A percentile compares a stretch with the other conserved stretches of the same genome.
Conservation (phyloP, 257 asterid genomes). For the Nicotiana noctiflora region DNA sequence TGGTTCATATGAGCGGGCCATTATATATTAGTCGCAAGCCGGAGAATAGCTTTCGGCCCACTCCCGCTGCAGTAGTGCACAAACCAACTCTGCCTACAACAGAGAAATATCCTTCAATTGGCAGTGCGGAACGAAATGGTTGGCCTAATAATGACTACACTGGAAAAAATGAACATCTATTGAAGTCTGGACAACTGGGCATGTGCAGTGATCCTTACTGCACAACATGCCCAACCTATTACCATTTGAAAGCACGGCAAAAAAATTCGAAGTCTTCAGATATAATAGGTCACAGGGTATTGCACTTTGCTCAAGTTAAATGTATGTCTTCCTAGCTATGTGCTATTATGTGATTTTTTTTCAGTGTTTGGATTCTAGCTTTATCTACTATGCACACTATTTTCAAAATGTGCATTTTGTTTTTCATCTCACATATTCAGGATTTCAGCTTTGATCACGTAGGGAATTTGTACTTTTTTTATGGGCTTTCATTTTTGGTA, state of each 20-base stretch:
- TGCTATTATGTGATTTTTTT: conserved; percentile 1
- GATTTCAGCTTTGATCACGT: background rate
- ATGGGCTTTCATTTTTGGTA: background rate
- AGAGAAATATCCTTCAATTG: conserved; percentile 50
- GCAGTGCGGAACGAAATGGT: conserved; percentile 23
- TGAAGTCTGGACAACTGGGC: conserved; percentile 86
- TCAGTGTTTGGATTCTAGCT: background rate
- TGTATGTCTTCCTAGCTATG: background rate
- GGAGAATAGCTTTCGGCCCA: conserved; percentile 38
- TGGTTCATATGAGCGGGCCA: conserved; percentile 63
- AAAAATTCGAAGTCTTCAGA: conserved; percentile 45
- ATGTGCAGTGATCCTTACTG: conserved; percentile 93
- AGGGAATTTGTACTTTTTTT: background rate
- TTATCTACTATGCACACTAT: background rate
- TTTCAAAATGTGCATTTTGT: background rate
- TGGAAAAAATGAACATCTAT: conserved; percentile 63
- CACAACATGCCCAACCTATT: conserved; percentile 81
- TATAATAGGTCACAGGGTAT: conserved; percentile 65
- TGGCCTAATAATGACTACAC: conserved; percentile 35
- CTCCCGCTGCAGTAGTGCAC: conserved; percentile 26
- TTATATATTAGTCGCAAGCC: conserved; percentile 29
- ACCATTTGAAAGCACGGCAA: conserved; percentile 37
- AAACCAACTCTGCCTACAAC: conserved; percentile 25
- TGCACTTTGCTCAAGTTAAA: background rate
- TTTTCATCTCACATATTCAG: background rate